phyloP scores from a whole-genome alignment of 371 early-diverging fungal genomes.

The Blakeslea trispora region DNA sequence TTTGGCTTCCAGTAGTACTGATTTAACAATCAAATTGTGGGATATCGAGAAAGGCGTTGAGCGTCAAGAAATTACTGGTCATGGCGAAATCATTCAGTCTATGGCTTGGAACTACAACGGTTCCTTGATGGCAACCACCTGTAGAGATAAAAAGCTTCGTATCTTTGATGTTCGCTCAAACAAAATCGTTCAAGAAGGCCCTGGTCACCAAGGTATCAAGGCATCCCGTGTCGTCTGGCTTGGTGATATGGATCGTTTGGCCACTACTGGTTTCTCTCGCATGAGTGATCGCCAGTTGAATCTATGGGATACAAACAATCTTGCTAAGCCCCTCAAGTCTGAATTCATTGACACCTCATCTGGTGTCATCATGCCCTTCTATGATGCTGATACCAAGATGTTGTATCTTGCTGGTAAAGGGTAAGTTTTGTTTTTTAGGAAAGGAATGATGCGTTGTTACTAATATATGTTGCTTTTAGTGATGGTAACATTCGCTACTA shows the following conservation, averaged over 20 bases:
- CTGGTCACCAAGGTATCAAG: constrained; percentile 95
- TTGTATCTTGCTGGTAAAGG: constrained; percentile 96
- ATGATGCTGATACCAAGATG: constrained; percentile 86
- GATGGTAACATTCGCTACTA: constrained; percentile 98
- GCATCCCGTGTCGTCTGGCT: constrained; percentile 94
- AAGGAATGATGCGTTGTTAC: not conserved
- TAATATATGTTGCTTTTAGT: constrained; percentile 46
- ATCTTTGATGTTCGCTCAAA: constrained; percentile 91
- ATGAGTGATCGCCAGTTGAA: constrained; percentile 91
- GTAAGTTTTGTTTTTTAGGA: constrained; percentile 23
- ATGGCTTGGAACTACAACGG: constrained; percentile 91
- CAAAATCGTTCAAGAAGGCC: constrained; percentile 78
- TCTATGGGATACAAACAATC: constrained; percentile 82
- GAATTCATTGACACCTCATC: constrained; percentile 90
- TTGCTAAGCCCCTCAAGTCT: constrained; percentile 78
- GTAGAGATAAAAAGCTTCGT: constrained; percentile 95
- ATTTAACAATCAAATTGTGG: constrained; percentile 94
- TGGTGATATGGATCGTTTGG: constrained; percentile 80
- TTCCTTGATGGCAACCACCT: constrained; percentile 84
- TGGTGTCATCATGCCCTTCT: constrained; percentile 96
- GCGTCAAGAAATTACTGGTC: constrained; percentile 85
- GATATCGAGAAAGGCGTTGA: constrained; percentile 94
- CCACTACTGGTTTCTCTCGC: constrained; percentile 93
- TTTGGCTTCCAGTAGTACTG: constrained; percentile 87
- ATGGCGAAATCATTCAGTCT: constrained; percentile 90